Evolutionary conservation across 352 stramenopile species (phyloP), one percentile per base, ranked within the genome.

Genomic region (Phytopythium kandeliae): DNA sequence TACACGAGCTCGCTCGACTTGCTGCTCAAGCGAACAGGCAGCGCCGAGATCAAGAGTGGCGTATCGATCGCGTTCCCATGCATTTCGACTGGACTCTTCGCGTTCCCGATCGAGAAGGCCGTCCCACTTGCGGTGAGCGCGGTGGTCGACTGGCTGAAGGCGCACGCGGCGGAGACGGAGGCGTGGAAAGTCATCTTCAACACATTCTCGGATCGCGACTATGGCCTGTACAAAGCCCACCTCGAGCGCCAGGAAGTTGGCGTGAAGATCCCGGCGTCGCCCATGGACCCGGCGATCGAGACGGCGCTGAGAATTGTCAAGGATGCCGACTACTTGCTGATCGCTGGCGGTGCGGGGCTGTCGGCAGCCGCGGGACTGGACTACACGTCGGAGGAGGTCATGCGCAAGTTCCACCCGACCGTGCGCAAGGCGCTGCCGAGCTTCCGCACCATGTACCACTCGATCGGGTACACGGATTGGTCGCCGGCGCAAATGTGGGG

Each of bases 171-270:
- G 11, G 38, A 69, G 25, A 64, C 51, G 0, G 31, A 46, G 3
- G 40, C 55, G 15, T 85, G 78, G 70, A 78, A 60, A 34, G 68
- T 91, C 13, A 63, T 89, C 43, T 89, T 88, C 62, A 86, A 91
- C 53, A 83, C 76, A 9, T 91, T 89, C 41, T 47, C 81, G 4
- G 62, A 82, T 17, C 58, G 53, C 10, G 79, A 91, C 54, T 66
- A 74, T 28, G 63, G 78, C 8, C 42, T 85, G 16, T 91, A 91
- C 62, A 65, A 73, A 53, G 19, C 30, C 1, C 43, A 63, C 28
- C 58, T 74, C 25, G 55, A 70, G 41, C 34, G 36, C 17, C 40
- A 55, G 10, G 31, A 66, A 24, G 35, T 24, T 9, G 44, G 46
- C 12, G 6, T 47, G 21, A 57, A 57, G 24, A 58, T 70, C 42